Evolutionary conservation across 495 filamentous ascomycete species (phyloP), one percentile per base, ranked within the genome.

Genomic region (Aspergillus incahuasiensis): DNA sequence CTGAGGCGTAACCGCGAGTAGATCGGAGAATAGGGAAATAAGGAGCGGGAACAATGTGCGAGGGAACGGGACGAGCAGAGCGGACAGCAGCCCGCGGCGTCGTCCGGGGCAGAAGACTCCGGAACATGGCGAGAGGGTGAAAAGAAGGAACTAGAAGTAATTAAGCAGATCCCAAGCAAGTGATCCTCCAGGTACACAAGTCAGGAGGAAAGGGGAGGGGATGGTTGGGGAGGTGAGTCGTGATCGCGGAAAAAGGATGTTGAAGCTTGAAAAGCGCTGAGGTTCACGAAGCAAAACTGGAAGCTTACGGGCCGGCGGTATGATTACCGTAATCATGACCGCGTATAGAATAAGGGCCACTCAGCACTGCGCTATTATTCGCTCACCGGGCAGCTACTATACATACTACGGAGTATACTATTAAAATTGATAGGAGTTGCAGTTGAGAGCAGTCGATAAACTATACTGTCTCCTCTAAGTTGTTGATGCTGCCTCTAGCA

Each of bases 1-100:
- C 82, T 63, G 87, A 86, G 53, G 91, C 90, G 74, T 90, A 96
- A 49, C 81, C 80, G 67, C 84, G 81, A 75, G 83, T 78, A 71
- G 79, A 79, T 67, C 79, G 77, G 63, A 85, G 68, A 56, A 84
- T 67, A 71, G 68, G 57, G 61, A 76, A 61, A 61, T 73, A 74
- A 51, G 81, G 74, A 61, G 80, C 72, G 72, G 80, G 76, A 69
- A 84, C 73, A 76, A 69, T 74, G 77, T 67, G 64, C 74, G 84
- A 69, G 80, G 78, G 66, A 79, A 69, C 57, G 57, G 69, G 70
- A 60, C 66, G 68, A 65, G 61, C 71, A 51, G 64, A 64, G 66
- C 69, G 70, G 72, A 89, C 78, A 62, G 80, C 79, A 73, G 86
- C 79, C 80, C 82, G 83, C 68, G 83, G 81, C 61, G 79, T 74